A percentile compares a stretch with the other conserved stretches of the same genome.
Conservation (phyloP, 495 filamentous ascomycete genomes). For the Penicillium manginii region DNA sequence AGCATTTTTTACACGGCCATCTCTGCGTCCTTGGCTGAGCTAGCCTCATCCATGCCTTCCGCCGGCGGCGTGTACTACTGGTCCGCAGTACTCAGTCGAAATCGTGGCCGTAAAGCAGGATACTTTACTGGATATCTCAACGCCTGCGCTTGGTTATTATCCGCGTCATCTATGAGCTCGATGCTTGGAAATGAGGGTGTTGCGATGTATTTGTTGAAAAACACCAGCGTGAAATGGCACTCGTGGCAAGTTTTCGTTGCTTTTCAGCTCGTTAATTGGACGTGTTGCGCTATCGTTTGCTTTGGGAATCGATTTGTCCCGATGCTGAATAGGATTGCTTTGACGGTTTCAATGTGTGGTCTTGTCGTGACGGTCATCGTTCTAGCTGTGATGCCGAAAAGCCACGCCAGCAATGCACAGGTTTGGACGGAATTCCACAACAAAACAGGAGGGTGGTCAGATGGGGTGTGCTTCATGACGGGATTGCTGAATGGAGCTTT, state of each 20-base stretch:
- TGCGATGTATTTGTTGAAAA: constrained; percentile 68
- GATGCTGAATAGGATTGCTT: constrained; percentile 61
- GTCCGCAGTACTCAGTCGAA: constrained; percentile 70
- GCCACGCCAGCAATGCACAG: constrained; percentile 58
- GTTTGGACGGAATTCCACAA: constrained; percentile 68
- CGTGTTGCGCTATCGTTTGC: constrained; percentile 61
- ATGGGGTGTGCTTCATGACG: constrained; percentile 71
- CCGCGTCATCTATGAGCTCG: constrained; percentile 63
- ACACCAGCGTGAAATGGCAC: constrained; percentile 58
- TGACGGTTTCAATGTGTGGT: constrained; percentile 66
- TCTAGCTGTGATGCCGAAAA: constrained; percentile 68
- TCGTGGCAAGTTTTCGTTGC: constrained; percentile 77
- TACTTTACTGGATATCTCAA: constrained; percentile 78
- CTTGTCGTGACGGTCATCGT: constrained; percentile 69
- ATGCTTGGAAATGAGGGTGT: constrained; percentile 69
- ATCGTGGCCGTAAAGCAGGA: constrained; percentile 62
- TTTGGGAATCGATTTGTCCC: constrained; percentile 69
- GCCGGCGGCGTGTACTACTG: constrained; percentile 84
- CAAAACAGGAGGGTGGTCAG: constrained; percentile 62
- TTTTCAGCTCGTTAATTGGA: constrained; percentile 67
- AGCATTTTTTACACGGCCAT: constrained; percentile 48
- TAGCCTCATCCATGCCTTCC: constrained; percentile 79
- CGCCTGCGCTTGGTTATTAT: constrained; percentile 74
- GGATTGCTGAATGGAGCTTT: constrained; percentile 80
- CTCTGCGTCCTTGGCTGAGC: constrained; percentile 57